phyloP scores from a whole-genome alignment of 306 rosid genomes.

The Vigna mungo region DNA sequence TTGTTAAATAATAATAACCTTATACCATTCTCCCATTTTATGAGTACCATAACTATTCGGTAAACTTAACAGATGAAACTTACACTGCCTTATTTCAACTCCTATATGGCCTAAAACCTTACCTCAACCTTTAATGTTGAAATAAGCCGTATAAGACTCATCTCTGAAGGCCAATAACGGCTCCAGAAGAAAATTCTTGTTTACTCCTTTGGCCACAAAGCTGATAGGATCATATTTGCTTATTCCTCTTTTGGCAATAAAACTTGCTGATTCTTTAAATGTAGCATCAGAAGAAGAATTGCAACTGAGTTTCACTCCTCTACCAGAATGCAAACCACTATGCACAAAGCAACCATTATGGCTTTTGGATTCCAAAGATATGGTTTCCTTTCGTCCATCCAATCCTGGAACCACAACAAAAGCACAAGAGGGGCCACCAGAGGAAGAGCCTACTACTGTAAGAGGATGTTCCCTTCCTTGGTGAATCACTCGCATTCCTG shows the following conservation, averaged over 20 bases:
- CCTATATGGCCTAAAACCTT: not conserved
- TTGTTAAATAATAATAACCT: not conserved
- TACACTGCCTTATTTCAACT: not conserved
- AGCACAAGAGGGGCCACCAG: conserved; percentile 36
- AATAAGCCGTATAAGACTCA: conserved; percentile 76
- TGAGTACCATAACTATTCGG: not conserved
- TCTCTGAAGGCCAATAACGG: conserved; percentile 73
- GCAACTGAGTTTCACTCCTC: conserved; percentile 67
- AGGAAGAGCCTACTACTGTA: conserved; percentile 49
- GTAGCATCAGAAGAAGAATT: conserved; percentile 34
- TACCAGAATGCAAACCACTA: conserved; percentile 42
- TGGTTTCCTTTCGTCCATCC: conserved; percentile 60
- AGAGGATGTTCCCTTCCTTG: conserved; percentile 58
- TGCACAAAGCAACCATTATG: conserved; percentile 64
- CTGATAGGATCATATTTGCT: conserved; percentile 75
- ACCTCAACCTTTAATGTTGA: conserved; percentile 57
- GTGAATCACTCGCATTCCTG: conserved; percentile 70
- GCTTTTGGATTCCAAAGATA: conserved; percentile 69
- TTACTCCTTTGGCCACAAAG: conserved; percentile 72
- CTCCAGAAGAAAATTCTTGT: conserved; percentile 64
- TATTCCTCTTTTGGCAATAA: conserved; percentile 54
- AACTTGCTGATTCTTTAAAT: conserved; percentile 70
- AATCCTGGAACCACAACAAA: conserved; percentile 67
- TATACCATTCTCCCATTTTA: not conserved
- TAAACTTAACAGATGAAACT: not conserved